A percentile compares a stretch with the other conserved stretches of the same genome.
These are phyloP conservation scores for Penicillium frequentans DNA, from an alignment of 2,329 filamentous ascomycete genomes.

Conservation along the genomic window DNA sequence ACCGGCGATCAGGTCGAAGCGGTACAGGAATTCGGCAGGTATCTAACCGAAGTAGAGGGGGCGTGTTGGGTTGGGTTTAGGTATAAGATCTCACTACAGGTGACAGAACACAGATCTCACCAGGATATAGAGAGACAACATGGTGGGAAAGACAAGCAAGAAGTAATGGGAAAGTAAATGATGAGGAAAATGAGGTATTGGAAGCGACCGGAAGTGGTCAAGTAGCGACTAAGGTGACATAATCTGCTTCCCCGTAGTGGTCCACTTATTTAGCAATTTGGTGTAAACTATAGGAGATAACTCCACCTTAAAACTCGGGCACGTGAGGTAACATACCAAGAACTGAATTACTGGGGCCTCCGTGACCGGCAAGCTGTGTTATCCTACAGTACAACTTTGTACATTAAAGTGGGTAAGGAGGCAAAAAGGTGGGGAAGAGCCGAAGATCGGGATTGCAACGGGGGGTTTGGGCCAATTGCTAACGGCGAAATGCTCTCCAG, in stretches of 20 bases:
- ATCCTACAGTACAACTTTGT: not conserved
- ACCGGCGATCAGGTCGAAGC: not conserved
- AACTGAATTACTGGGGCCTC: not conserved
- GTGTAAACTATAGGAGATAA: not conserved
- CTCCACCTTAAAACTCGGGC: not conserved
- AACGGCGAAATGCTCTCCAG: not conserved
- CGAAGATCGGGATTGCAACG: not conserved
- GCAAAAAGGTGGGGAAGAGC: not conserved
- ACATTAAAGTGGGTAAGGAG: not conserved
- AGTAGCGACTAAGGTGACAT: conserved; percentile 22
- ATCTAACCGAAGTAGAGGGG: conserved; percentile 5
- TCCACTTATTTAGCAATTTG: not conserved
- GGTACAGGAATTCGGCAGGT: conserved; percentile 5
- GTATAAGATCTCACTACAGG: conserved; percentile 4
- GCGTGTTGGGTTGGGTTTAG: not conserved
- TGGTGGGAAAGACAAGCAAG: not conserved
- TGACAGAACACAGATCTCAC: conserved; percentile 2
- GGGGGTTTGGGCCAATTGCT: not conserved
- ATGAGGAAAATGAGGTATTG: not conserved
- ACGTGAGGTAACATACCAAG: not conserved
- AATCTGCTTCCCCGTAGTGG: conserved; percentile 9
- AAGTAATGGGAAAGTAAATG: conserved; percentile 1
- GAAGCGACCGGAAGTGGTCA: conserved; percentile 18
- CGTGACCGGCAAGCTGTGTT: not conserved
- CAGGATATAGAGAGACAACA: conserved; percentile 1